Evolutionary conservation across 495 filamentous ascomycete genomes (phyloP), one percentile per base, ranked within the genome.

Genomic region (Tetracladium setigerum): DNA sequence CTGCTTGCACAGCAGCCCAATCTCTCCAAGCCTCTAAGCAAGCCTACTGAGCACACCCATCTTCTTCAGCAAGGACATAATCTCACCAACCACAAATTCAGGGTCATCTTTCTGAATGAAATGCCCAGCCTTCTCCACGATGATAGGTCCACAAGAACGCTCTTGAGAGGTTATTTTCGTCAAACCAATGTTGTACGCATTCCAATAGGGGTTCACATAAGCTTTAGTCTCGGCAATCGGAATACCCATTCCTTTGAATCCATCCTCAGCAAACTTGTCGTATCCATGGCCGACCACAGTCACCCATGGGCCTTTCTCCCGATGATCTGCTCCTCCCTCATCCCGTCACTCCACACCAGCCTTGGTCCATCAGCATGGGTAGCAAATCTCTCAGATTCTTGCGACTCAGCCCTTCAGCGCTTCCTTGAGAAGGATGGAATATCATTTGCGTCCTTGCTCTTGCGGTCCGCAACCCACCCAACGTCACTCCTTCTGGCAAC

Each of bases 101-200:
- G 79, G 79, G 46, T 76, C 69, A 52, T 83, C 79, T 52, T 58
- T 74, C 54, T 83, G 79, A 30, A 84, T 69, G 53, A 83, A 83
- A 56, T 83, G 78, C 0, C 79, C 78, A 35, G 77, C 77, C 0
- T 64, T 64, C 11, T 65, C 63, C 0, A 79, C 79, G 38, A 72
- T 67, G 11, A 80, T 52, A 5, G 76, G 71, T 1, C 75, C 71
- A 4, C 61, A 61, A 41, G 59, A 65, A 34, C 56, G 62, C 18
- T 62, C 62, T 5, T 45, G 41, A 12, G 61, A 60, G 0, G 72
- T 76, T 16, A 84, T 64, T 18, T 58, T 58, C 4, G 57, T 60
- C 33, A 85, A 56, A 0, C 72, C 78, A 47, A 74, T 61, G 47
- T 83, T 83, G 47, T 82, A 83, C 39, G 18, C 34, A 3, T 62